Evolutionary conservation across 2,329 filamentous ascomycete species (phyloP).

Genomic region (Cladophialophora immunda): DNA sequence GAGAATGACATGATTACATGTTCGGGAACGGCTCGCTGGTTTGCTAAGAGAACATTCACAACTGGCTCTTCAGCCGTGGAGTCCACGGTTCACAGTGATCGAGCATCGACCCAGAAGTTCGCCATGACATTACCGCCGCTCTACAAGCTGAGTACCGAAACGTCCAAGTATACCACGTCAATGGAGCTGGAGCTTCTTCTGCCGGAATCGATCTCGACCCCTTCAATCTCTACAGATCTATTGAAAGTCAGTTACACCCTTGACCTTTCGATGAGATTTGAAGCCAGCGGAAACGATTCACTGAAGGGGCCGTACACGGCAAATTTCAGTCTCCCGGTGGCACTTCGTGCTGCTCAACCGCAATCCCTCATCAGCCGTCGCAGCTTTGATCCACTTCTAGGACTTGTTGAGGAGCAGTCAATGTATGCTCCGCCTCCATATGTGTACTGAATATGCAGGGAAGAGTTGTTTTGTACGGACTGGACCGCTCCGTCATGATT

Average conservation of each 20-base stretch:
- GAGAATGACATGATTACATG: constrained; percentile 17
- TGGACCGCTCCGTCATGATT: background rate
- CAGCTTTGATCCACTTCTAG: constrained; percentile 28
- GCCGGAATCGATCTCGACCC: constrained; percentile 33
- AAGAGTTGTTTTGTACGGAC: background rate
- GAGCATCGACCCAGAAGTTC: constrained; percentile 32
- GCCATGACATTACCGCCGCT: constrained; percentile 31
- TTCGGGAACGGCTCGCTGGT: constrained; percentile 35
- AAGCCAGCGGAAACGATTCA: constrained; percentile 9
- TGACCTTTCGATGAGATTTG: constrained; percentile 31
- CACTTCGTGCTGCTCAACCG: constrained; percentile 22
- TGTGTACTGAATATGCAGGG: constrained; percentile 21
- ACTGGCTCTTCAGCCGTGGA: constrained; percentile 25
- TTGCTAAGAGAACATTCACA: constrained; percentile 30
- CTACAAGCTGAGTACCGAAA: constrained; percentile 22
- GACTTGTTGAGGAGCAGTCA: constrained; percentile 28
- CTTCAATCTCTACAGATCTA: constrained; percentile 32
- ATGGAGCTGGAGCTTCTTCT: constrained; percentile 34
- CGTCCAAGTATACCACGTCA: constrained; percentile 28
- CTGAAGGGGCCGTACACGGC: constrained; percentile 24
- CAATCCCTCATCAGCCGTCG: constrained; percentile 19
- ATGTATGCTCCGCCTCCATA: constrained; percentile 34
- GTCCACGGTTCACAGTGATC: constrained; percentile 23
- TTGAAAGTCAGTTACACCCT: constrained; percentile 32
- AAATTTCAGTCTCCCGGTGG: constrained; percentile 31